Evolutionary conservation across 2,329 filamentous ascomycete species (phyloP).

Genomic region (Ascochyta pisi): DNA sequence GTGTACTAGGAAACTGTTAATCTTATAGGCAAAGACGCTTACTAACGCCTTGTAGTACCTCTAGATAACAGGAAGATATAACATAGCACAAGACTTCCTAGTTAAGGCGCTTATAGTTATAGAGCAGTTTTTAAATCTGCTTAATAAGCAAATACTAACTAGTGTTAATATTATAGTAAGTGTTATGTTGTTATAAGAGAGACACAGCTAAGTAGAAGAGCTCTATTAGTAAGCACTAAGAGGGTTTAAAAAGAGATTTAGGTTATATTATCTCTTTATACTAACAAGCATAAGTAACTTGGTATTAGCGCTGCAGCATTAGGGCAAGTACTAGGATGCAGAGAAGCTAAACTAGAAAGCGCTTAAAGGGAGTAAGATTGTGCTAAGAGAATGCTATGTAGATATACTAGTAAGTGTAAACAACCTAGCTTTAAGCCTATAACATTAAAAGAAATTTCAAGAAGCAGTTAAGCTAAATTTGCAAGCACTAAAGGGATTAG

Average conservation of each 20-base stretch:
- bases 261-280: too few species aligned
- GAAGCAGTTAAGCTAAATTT: too few species aligned
- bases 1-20: slow-evolving; percentile 2
- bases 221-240: too few species aligned
- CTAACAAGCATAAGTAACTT: slow-evolving; percentile 6
- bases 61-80: slow-evolving; percentile 12
- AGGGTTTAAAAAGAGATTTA: too few species aligned
- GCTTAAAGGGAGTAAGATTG: slow-evolving; percentile 11
- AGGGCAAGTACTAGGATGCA: too few species aligned
- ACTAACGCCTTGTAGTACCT: slow-evolving; percentile 20
- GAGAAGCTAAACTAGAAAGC: slow-evolving; percentile 2
- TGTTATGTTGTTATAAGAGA: too few species aligned
- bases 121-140: slow-evolving; percentile 12
- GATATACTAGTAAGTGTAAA: slow-evolving; percentile 8
- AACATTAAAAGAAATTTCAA: too few species aligned
- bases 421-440: slow-evolving; percentile 5
- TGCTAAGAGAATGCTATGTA: slow-evolving; percentile 3
- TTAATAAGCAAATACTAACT: slow-evolving; percentile 7
- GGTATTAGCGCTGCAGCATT: slow-evolving; percentile 6
- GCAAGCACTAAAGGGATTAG: too few species aligned
- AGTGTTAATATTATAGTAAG: too few species aligned
- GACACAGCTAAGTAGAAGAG: too few species aligned
- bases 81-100: slow-evolving; percentile 18
- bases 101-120: slow-evolving; percentile 3
- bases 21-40: slow-evolving; percentile 20